Evolutionary conservation across 208 protist species (phyloP), one percentile per base, ranked within the genome.

Genomic region (Leishmania amazonensis): DNA sequence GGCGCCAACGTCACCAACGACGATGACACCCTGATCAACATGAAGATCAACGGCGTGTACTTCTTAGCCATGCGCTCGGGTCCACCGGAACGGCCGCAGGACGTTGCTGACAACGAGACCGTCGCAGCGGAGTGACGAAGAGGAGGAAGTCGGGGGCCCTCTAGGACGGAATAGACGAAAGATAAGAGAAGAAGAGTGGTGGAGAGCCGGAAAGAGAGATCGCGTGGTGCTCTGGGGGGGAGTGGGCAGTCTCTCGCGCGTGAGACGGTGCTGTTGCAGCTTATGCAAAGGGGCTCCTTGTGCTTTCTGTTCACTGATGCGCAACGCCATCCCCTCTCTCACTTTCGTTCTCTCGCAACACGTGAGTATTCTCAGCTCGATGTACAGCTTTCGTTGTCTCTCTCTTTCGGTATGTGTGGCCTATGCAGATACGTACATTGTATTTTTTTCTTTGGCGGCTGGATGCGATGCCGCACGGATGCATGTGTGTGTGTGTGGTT

Each of bases 1-100:
- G 95, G 92, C 71, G 90, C 86, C 47, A 98, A 98, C 87, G 90
- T 96, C 17, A 97, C 95, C 31, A 92, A 95, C 68, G 95, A 98
- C 70, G 91, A 87, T 49, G 90, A 91, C 49, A 96, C 91, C 3
- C 80, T 98, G 4, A 82, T 96, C 49, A 98, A 98, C 86, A 85
- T 98, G n/a, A 88, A 93, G 76, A 90, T 98, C 68, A 87, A 98
- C 65, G 89, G 85, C 1, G 85, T 94, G 40, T 88, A 91, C 83
- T 90, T 92, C 75, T 75, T 98, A 80, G 87, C 90, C 35, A 86
- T 98, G 76, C 90, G 90, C 31, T 96, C 92, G 40, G 95, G 95
- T 7, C 95, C 95, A 49, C 93, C 95, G 73, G 90, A 96, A 45
- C 90, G 93, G 53, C 89, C 89, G 51, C 65, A 31, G 45, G 54